A percentile compares a stretch with the other conserved stretches of the same genome.
These are phyloP conservation scores for Pichia sp. DNA, from an alignment of 1,139 yeast species.

Conservation along the genomic window DNA sequence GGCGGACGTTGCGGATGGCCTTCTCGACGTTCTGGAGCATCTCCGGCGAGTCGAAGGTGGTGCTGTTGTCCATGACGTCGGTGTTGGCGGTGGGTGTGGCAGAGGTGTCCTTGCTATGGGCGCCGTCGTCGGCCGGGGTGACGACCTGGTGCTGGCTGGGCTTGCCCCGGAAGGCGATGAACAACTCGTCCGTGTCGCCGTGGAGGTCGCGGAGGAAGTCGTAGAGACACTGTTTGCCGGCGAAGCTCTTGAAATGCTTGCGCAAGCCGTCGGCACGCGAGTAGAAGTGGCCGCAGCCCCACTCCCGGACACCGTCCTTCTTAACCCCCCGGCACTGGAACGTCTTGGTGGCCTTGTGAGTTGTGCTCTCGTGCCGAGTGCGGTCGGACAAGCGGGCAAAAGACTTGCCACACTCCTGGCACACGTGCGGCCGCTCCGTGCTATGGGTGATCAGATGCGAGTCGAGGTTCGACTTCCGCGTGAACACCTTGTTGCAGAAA, in stretches of 20 bases:
- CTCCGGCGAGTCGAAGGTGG: conserved; percentile 7
- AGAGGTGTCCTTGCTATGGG: not conserved
- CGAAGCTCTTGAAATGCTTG: conserved; percentile 15
- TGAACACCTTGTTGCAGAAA: conserved; percentile 79
- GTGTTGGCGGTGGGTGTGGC: not conserved
- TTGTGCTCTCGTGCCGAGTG: conserved; percentile 75
- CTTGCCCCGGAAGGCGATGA: conserved; percentile 8
- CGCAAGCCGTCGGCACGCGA: conserved; percentile 17
- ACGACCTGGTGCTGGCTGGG: not conserved
- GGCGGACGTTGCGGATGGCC: conserved; percentile 14
- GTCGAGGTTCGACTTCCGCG: conserved; percentile 87
- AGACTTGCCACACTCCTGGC: conserved; percentile 85
- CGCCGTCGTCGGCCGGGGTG: not conserved
- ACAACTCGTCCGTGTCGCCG: conserved; percentile 11
- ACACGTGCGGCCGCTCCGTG: conserved; percentile 83
- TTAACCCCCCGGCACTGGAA: conserved; percentile 12
- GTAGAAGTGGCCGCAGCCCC: conserved; percentile 18
- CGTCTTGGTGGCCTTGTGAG: conserved; percentile 9
- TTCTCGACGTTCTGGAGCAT: conserved; percentile 10
- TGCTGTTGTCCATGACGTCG: not conserved
- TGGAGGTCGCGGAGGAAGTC: conserved; percentile 8
- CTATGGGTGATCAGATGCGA: conserved; percentile 92
- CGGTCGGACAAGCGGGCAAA: conserved; percentile 95
- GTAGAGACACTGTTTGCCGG: conserved; percentile 15
- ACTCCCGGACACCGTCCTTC: conserved; percentile 6